phyloP scores from a whole-genome alignment of 257 asterid species.

The Scutellaria barbata region DNA sequence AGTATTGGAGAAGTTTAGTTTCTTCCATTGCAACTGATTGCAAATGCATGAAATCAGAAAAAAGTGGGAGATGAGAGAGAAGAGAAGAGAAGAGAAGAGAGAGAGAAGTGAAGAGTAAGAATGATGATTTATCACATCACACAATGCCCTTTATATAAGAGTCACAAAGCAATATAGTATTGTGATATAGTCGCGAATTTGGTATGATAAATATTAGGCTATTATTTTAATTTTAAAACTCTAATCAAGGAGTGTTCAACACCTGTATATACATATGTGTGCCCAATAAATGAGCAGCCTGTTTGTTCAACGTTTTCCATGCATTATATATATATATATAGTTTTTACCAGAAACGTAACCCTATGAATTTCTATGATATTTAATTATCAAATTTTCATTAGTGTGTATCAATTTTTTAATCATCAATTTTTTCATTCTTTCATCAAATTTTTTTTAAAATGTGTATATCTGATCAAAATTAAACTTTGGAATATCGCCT shows the following conservation, averaged over 20 bases:
- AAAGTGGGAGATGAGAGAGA: background rate
- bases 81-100: background rate
- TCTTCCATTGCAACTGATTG: conserved; percentile 43
- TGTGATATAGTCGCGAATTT: background rate
- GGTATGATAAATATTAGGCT: conserved; percentile 13
- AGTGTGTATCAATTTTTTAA: too few relatives aligned
- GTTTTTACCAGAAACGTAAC: too few relatives aligned
- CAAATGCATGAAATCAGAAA: background rate
- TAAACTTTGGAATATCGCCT: too few relatives aligned
- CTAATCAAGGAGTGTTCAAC: background rate
- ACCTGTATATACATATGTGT: background rate
- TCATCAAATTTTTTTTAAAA: too few relatives aligned
- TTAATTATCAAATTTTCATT: too few relatives aligned
- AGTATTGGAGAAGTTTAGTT: conserved; percentile 32
- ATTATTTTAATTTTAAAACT: too few relatives aligned
- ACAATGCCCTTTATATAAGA: background rate
- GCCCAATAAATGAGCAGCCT: background rate
- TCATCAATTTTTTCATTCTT: too few relatives aligned
- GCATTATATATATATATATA: too few relatives aligned
- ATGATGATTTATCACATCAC: background rate
- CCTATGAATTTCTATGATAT: too few relatives aligned
- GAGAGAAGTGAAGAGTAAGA: too few relatives aligned
- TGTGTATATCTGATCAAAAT: too few relatives aligned
- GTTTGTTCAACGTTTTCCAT: background rate
- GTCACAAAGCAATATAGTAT: background rate